Evolutionary conservation across 2,329 filamentous ascomycete species (phyloP), one percentile per base, ranked within the genome.

Genomic region (Stromatinia cepivora): DNA sequence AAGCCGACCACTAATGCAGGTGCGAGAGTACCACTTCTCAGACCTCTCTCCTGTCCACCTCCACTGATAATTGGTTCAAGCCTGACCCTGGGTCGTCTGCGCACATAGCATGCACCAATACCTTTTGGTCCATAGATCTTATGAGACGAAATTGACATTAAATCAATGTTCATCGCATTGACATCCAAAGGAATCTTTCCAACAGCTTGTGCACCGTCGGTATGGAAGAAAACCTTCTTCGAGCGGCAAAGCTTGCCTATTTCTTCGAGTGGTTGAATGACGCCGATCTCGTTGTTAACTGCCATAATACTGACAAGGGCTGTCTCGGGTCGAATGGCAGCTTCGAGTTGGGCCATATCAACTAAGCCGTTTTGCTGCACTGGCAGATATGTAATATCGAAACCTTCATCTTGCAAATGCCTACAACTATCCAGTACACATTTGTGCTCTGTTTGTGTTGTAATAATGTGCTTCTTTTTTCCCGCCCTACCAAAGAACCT

Each of bases 111-210:
- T 70, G 95, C 95, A 70, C 95, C 95, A 69, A 99, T 92, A 46
- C 95, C 95, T 84, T 97, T 99, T 67, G 95, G 95, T 36, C 95
- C 95, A 79, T 99, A 99, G 67, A 99, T 97, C 82, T 99, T 99
- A 83, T 99, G 95, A 42, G 92, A 94, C 11, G 95, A 98, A 71
- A 99, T 97, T 42, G 94, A 98, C 94, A 99, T 97, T 78, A 99
- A 83, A 79, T 99, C 95, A 73, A 99, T 90, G 80, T 97, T 96
- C 93, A 97, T 94, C 81, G 92, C 92, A 81, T 98, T 97, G 78
- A 99, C 95, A 77, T 97, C 93, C 61, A 99, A 83, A 0, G 94
- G 93, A 63, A 99, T 97, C 84, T 99, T 99, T 78, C 95, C 95
- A n/a, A 98, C 94, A 22, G 95, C 95, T 82, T 99, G 95, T 1